phyloP scores from a whole-genome alignment of 1,284 basidiomycete species.

The Austroboletus rostrupii region DNA sequence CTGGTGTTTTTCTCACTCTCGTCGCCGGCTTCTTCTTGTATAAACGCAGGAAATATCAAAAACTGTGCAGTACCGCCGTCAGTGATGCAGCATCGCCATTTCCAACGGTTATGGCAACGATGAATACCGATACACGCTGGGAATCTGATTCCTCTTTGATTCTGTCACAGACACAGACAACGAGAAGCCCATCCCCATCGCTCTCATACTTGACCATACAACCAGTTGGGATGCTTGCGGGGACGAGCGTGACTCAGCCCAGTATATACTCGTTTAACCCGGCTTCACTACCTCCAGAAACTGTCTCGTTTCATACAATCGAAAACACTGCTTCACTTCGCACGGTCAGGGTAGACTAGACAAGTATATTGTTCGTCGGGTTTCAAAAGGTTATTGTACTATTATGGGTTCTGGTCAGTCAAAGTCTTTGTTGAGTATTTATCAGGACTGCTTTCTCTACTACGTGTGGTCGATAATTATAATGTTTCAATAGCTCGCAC shows the following conservation, averaged over 20 bases:
- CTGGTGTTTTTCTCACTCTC: slow-evolving; percentile 16
- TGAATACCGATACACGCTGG: too few species aligned
- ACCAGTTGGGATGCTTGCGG: background rate
- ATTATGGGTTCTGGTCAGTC: background rate
- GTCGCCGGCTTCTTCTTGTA: slow-evolving; percentile 18
- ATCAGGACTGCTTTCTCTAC: too few species aligned
- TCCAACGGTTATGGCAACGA: too few species aligned
- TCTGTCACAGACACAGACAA: background rate
- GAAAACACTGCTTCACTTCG: slow-evolving; percentile 3
- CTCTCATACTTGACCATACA: background rate
- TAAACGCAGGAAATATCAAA: slow-evolving; percentile 7
- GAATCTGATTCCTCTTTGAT: too few species aligned
- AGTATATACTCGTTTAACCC: slow-evolving; percentile 2
- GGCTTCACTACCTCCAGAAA: slow-evolving; percentile 10
- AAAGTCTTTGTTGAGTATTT: too few species aligned
- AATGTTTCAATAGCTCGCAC: too few species aligned
- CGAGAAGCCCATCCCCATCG: too few species aligned
- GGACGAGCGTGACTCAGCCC: background rate
- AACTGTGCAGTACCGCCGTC: background rate
- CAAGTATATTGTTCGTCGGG: background rate
- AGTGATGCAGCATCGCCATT: background rate
- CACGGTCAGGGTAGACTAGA: slow-evolving; percentile 20
- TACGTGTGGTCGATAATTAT: too few species aligned
- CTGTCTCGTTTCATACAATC: slow-evolving; percentile 9
- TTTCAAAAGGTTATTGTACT: too few species aligned